Conservation (phyloP, 2,329 filamentous ascomycete species). For the Diaporthe helianthi region DNA sequence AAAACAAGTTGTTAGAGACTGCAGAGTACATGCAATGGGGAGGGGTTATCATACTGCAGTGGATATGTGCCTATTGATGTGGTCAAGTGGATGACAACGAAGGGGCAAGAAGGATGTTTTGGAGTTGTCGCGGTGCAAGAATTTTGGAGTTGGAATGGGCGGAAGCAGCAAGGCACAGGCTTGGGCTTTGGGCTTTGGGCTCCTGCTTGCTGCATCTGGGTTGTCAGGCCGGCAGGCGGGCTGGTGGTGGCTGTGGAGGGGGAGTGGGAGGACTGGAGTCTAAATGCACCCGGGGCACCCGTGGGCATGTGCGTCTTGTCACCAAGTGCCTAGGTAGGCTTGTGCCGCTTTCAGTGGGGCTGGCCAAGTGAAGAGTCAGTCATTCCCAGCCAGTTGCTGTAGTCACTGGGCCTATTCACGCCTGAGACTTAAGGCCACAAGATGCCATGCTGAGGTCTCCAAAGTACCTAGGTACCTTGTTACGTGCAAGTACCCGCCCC, state of each 20-base stretch:
- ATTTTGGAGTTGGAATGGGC: constrained; percentile 33
- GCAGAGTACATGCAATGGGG: background rate
- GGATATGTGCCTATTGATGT: constrained; percentile 20
- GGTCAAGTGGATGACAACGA: background rate
- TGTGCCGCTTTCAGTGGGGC: constrained; percentile 27
- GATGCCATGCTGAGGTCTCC: background rate
- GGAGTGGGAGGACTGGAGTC: constrained; percentile 4
- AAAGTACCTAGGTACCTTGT: background rate
- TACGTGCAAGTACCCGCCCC: background rate
- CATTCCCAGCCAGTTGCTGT: constrained; percentile 2
- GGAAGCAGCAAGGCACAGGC: constrained; percentile 21
- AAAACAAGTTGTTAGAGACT: constrained; percentile 7
- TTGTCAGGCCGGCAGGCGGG: background rate
- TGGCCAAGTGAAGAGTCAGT: constrained; percentile 19
- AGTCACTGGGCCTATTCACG: background rate
- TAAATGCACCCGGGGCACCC: constrained; percentile 12
- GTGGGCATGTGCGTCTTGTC: constrained; percentile 14
- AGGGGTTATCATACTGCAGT: background rate
- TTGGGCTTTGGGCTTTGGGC: constrained; percentile 19
- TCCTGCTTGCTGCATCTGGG: background rate
- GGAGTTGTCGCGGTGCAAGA: constrained; percentile 33
- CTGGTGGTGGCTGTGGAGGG: constrained; percentile 3
- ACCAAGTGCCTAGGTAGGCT: too few relatives aligned
- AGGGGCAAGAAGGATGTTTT: background rate
- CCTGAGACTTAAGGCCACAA: background rate